Conservation (phyloP, 2,329 filamentous ascomycete species). For the Didymella arachidicola region DNA sequence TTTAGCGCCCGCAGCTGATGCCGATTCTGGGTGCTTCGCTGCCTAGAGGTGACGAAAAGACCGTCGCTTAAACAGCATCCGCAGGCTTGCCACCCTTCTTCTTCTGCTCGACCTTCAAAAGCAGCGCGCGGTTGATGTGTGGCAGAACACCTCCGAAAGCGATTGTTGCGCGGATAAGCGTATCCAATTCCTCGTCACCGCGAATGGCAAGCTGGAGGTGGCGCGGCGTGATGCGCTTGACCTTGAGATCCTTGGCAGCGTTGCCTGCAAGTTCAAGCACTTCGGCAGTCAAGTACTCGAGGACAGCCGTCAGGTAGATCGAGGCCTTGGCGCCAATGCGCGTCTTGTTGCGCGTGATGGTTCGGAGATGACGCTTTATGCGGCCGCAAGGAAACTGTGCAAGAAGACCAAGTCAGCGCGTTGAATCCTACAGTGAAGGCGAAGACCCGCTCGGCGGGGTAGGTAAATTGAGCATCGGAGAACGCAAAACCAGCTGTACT, state of each 20-base stretch:
- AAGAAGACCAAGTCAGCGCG: conserved; percentile 38
- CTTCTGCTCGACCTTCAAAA: conserved; percentile 96
- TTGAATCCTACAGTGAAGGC: conserved; percentile 22
- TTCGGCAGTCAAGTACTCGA: conserved; percentile 98
- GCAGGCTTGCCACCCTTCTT: conserved; percentile 82
- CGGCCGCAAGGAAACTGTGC: conserved; percentile 95
- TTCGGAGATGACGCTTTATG: conserved; percentile 99
- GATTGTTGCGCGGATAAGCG: conserved; percentile 95
- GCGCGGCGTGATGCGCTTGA: conserved; percentile 98
- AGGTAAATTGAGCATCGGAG: conserved; percentile 25
- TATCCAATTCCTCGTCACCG: conserved; percentile 97
- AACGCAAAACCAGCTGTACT: conserved; percentile 53
- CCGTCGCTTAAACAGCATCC: conserved; percentile 32
- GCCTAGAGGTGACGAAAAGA: conserved; percentile 4
- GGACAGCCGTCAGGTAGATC: conserved; percentile 96
- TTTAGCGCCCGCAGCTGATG: conserved; percentile 8
- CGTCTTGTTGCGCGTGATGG: conserved; percentile 99
- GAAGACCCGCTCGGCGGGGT: conserved; percentile 30
- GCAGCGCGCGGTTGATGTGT: conserved; percentile 96
- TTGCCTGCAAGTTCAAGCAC: conserved; percentile 98
- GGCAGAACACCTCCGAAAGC: conserved; percentile 98
- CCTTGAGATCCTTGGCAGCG: conserved; percentile 98
- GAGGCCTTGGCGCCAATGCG: conserved; percentile 98
- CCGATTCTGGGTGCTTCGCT: conserved; percentile 6
- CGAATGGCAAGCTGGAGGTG: conserved; percentile 98